Evolutionary conservation across 2,329 filamentous ascomycete species (phyloP), one percentile per base, ranked within the genome.

Genomic region (Fusarium newnesense): DNA sequence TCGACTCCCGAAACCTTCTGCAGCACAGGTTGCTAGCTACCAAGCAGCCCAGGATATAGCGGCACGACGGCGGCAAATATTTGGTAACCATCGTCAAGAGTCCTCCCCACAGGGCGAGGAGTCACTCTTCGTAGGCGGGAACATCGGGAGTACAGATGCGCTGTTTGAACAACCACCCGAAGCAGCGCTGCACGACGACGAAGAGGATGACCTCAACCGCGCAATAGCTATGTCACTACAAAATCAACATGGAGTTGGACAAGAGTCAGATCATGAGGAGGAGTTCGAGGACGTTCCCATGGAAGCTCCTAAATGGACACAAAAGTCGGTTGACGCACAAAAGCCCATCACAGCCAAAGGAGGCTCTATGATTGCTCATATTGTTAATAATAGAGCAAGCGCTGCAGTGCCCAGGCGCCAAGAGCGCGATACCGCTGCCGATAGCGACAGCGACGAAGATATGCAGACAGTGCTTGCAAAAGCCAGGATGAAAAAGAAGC

Each of bases 141-240:
- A 79, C 18, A 74, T 80, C 9, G 79, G 76, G 11, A 75, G 73
- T 13, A 46, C 72, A 18, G 60, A 63, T 39, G 53, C 64, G 10
- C 28, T 78, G 4, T 65, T 73, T 2, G 68, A 78, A 44, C 76
- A 50, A 75, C 82, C 54, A 79, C 83, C 58, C 34, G 82, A 85
- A 59, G 84, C 87, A 28, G 19, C 12, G 4, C n/a, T 80, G 9
- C 80, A 82, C 44, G 75, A 79, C 3, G 83, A 85, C 21, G 83
- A 85, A 62, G 81, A 85, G 44, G 87, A 90, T 49, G 94, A 97
- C 58, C 85, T 98, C 10, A 90, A 90, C 67, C 88, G 87, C 69
- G 95, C 96, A 18, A 97, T 98, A 77, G 93, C 93, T 4, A 86
- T 98, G 81, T 98, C 96, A 9, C 83, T 98, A 42, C 88, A 92